These are phyloP conservation scores for Passalora sequoiae DNA, from an alignment of 2,329 filamentous ascomycete species.

Conservation along the genomic window DNA sequence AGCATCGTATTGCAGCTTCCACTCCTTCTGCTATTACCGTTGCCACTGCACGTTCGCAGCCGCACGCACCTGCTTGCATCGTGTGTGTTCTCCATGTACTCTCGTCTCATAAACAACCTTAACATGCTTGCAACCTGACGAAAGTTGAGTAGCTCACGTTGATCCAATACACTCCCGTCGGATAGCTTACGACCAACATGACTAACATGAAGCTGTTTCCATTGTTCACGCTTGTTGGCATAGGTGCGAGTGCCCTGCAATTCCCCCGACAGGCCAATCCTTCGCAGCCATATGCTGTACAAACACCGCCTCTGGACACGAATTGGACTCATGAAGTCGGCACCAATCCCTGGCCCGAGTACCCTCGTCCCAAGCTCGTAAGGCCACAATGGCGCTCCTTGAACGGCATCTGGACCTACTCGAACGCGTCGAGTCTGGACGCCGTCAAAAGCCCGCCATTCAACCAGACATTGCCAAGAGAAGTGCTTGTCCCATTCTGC, in stretches of 20 bases:
- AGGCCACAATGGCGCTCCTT: conserved; percentile 51
- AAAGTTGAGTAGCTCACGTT: too few species aligned
- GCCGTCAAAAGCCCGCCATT: conserved; percentile 43
- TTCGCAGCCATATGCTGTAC: conserved; percentile 32
- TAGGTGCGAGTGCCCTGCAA: conserved; percentile 1
- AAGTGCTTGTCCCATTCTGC: conserved; percentile 51
- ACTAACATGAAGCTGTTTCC: neutral
- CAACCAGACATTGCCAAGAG: conserved; percentile 38
- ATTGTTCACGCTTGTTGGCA: neutral
- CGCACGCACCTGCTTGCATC: too few species aligned
- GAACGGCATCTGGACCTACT: conserved; percentile 55
- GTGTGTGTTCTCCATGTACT: too few species aligned
- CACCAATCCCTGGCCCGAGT: conserved; percentile 50
- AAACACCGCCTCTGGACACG: conserved; percentile 41
- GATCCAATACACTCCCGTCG: too few species aligned
- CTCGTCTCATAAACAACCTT: too few species aligned
- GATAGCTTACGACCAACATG: too few species aligned
- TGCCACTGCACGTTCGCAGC: too few species aligned
- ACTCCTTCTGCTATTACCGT: too few species aligned
- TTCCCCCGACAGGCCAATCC: conserved; percentile 6
- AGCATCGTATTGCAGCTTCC: too few species aligned
- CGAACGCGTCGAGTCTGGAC: conserved; percentile 38
- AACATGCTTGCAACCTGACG: too few species aligned
- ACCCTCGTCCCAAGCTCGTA: conserved; percentile 52
- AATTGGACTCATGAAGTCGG: conserved; percentile 50